Base-by-base conservation (phyloP, 2,329 filamentous ascomycete genomes). In the Alternaria sp. region DNA sequence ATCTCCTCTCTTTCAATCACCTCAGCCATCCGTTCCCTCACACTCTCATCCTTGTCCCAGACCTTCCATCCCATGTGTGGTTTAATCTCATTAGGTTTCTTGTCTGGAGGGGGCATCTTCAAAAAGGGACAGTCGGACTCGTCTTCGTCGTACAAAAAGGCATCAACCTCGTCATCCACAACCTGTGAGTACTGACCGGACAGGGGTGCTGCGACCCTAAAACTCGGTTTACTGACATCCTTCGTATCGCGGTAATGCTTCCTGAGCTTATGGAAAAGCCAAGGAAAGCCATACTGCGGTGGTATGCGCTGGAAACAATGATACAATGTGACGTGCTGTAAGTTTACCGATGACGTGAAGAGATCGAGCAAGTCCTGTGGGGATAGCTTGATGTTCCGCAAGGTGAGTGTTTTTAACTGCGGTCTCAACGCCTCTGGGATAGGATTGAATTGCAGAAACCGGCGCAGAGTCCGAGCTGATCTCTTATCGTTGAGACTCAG, bases 31-130 rank as follows among this genome's bases (percentile, higher is more conserved):
- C 55, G 58, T 11, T 61, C 57, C 7, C 41, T 53, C 4, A 56
- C 47, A 18, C 30, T 44, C 12, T 50, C 26, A 28, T 69, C 61
- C 7, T 55, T 37, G 6, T 62, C 43, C 47, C 65, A 51, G 3
- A 69, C 25, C 18, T 58, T 55, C 67, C 67, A 69, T 6, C 67
- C 67, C 15, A 64, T 51, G 7, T 60, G 46, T 9, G 30, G 53
- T 46, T 44, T 57, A 7, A 60, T 23, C 15, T 20, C 25, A 14
- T 33, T 61, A 23, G 20, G 37, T n/a, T 28, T 26, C 7, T 1
- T 5, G 3, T 15, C 3, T 8, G 33, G 14, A 3, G 18, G 41
- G 4, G 4, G 21, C 28, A 30, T 30, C 41, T 49, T 33, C n/a
- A 53, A 14, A 51, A 69, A 66, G 6, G 67, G 65, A 44, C 59